phyloP scores from a whole-genome alignment of 2,329 filamentous ascomycete species.

The Neoscytalidium dimidiatum region DNA sequence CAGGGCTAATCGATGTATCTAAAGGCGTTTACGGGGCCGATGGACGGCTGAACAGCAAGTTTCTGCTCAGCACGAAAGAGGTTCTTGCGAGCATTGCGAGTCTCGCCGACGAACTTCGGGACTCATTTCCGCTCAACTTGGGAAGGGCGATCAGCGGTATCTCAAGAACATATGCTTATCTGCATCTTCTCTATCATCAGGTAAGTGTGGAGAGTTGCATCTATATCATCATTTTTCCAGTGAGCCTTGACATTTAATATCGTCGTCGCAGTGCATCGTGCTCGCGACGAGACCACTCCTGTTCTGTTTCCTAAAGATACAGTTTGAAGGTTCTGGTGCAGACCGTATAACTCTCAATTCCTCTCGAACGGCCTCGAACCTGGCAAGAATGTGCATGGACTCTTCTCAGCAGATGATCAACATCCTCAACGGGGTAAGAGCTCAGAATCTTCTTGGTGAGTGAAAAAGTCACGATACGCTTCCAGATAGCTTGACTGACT shows the following conservation, averaged over 20 bases:
- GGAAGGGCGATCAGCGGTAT: constrained; percentile 42
- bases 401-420: constrained; percentile 47
- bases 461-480: no score
- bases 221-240: not conserved
- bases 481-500: not conserved
- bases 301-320: constrained; percentile 46
- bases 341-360: constrained; percentile 34
- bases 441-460: constrained; percentile 51
- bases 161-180: constrained; percentile 45
- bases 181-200: constrained; percentile 41
- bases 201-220: constrained; percentile 29
- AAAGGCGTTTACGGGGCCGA: constrained; percentile 47
- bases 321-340: constrained; percentile 30
- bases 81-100: constrained; percentile 42
- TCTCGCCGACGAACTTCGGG: constrained; percentile 43
- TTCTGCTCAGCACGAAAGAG: constrained; percentile 42
- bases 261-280: constrained; percentile 40
- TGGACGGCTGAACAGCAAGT: constrained; percentile 38
- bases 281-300: constrained; percentile 45
- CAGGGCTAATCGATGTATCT: not conserved
- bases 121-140: constrained; percentile 39
- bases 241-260: not conserved
- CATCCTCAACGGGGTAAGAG: constrained; percentile 47
- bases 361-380: constrained; percentile 39
- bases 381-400: constrained; percentile 47